These are phyloP conservation scores for Dichomitus squalens DNA, from an alignment of 1,284 basidiomycete genomes.

Conservation along the genomic window DNA sequence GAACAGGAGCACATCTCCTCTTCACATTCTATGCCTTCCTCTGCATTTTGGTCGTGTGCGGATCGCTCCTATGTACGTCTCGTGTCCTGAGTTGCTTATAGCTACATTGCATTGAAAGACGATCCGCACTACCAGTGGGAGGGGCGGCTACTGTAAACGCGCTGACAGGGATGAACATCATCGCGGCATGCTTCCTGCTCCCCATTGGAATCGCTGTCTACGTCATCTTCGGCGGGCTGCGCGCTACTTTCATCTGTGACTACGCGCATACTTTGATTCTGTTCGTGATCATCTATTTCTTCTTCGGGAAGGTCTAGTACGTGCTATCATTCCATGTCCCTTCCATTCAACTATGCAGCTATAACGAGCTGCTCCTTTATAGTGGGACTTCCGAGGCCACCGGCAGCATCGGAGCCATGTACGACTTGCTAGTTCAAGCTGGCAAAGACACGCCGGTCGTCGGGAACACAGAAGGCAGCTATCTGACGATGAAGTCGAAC, in stretches of 20 bases:
- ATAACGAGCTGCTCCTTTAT: conserved; percentile 27
- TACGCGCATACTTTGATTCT: conserved; percentile 53
- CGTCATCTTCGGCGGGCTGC: conserved; percentile 52
- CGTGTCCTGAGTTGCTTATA: conserved; percentile 40
- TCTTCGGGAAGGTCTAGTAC: conserved; percentile 46
- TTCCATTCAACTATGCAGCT: neutral
- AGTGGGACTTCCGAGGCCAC: conserved; percentile 62
- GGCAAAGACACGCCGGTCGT: conserved; percentile 50
- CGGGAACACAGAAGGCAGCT: conserved; percentile 72
- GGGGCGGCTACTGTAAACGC: conserved; percentile 80
- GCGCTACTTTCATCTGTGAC: conserved; percentile 57
- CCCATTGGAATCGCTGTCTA: conserved; percentile 52
- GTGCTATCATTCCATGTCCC: conserved; percentile 10
- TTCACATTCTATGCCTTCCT: conserved; percentile 82
- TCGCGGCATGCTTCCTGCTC: conserved; percentile 81
- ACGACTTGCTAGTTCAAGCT: conserved; percentile 58
- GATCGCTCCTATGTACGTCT: conserved; percentile 49
- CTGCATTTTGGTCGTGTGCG: conserved; percentile 79
- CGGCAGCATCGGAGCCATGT: conserved; percentile 59
- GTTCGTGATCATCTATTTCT: conserved; percentile 49
- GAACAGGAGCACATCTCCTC: conserved; percentile 68
- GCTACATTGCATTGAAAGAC: conserved; percentile 32
- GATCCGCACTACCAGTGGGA: conserved; percentile 44
- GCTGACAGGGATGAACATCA: conserved; percentile 82
- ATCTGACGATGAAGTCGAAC: conserved; percentile 67